Evolutionary conservation across 257 asterid genomes (phyloP).

Genomic region (Thymus quinquecostatus): DNA sequence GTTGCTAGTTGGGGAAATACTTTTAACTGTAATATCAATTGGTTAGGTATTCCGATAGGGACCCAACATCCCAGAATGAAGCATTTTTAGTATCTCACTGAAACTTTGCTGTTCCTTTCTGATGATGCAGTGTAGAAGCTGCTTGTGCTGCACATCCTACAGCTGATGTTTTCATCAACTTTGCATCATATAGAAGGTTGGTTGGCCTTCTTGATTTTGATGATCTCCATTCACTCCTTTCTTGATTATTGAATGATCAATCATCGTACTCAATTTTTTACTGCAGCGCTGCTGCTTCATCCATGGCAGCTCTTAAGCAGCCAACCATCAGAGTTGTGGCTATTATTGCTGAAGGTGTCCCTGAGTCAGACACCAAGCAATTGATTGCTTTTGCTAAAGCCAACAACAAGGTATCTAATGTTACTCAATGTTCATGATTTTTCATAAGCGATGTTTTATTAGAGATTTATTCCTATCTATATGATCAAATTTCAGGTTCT

Average conservation of each 20-base stretch:
- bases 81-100: neutral
- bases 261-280: constrained; percentile 28
- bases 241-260: constrained; percentile 27
- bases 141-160: constrained; percentile 98
- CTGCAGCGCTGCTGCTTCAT: constrained; percentile 94
- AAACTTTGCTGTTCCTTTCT: constrained; percentile 6
- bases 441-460: neutral
- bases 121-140: constrained; percentile 69
- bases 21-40: neutral
- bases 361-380: constrained; percentile 89
- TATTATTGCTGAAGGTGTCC: constrained; percentile 98
- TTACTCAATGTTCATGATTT: constrained; percentile 6
- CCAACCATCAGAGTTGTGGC: constrained; percentile 94
- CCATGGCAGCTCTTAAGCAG: constrained; percentile 94
- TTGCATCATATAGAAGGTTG: constrained; percentile 99
- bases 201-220: constrained; percentile 44
- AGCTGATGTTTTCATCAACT: constrained; percentile 98
- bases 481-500: constrained; percentile 60
- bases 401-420: constrained; percentile 77
- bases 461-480: constrained; percentile 13
- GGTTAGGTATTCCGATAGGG: neutral
- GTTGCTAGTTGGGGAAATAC: constrained; percentile 6
- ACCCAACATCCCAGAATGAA: neutral
- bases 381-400: constrained; percentile 92
- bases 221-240: neutral